Conservation (phyloP, 139 green algal genomes). For the Chlamydomonas eustigma region DNA sequence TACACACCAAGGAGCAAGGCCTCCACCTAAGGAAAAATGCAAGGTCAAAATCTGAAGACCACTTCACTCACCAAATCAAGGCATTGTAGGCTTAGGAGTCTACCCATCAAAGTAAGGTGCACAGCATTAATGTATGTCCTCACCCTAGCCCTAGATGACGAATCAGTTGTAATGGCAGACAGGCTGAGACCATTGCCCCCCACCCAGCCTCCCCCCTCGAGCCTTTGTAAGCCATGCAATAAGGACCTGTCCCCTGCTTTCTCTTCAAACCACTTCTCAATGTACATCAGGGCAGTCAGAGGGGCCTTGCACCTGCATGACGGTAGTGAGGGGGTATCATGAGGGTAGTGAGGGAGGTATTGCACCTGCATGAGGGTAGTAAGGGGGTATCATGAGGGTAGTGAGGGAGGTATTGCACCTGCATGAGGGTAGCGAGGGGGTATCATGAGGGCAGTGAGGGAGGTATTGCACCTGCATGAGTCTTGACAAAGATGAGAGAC, state of each 20-base stretch:
- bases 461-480: slow-evolving; percentile 15
- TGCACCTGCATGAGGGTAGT: slow-evolving; percentile 14
- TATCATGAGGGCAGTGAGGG: not conserved
- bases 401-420: slow-evolving; percentile 17
- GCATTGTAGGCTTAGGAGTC: too few species aligned
- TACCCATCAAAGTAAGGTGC: too few species aligned
- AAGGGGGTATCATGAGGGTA: not conserved
- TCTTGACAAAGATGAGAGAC: too few species aligned
- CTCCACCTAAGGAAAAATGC: too few species aligned
- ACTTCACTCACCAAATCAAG: too few species aligned
- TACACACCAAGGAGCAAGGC: slow-evolving; percentile 72
- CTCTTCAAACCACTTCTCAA: slow-evolving; percentile 64
- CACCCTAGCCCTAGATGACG: too few species aligned
- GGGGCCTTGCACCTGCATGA: slow-evolving; percentile 38
- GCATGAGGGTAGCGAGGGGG: not conserved
- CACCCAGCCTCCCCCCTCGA: not conserved
- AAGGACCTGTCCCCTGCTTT: slow-evolving; percentile 1
- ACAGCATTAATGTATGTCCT: too few species aligned
- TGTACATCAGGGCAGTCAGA: slow-evolving; percentile 75
- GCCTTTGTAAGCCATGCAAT: not conserved
- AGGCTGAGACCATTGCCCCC: not conserved
- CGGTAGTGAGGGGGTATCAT: slow-evolving; percentile 18
- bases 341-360: slow-evolving; percentile 64
- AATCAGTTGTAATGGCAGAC: not conserved
- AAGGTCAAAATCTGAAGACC: too few species aligned